Conservation (phyloP, 164 flowering plant species). For the Litsea cubeba region DNA sequence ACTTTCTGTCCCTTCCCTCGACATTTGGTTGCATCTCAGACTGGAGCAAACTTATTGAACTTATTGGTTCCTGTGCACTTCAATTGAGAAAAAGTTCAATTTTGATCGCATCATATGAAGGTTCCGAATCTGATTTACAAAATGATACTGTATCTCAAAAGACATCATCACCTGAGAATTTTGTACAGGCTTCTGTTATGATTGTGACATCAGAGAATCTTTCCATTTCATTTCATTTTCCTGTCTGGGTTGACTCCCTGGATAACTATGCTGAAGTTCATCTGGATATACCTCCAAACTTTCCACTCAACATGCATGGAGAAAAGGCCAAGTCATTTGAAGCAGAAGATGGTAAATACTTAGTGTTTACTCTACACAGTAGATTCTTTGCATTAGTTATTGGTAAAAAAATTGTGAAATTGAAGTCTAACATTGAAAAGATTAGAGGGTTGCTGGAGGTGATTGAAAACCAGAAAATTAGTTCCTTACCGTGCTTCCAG, state of each 20-base stretch:
- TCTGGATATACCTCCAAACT: not conserved
- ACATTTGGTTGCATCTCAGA: constrained; percentile 67
- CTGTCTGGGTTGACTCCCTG: constrained; percentile 27
- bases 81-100: constrained; percentile 13
- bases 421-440: constrained; percentile 42
- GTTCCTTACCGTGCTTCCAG: constrained; percentile 61
- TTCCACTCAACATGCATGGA: constrained; percentile 17
- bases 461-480: constrained; percentile 24
- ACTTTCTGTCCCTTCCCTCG: constrained; percentile 48
- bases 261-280: constrained; percentile 13
- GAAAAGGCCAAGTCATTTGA: constrained; percentile 10
- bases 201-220: constrained; percentile 43
- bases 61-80: constrained; percentile 25
- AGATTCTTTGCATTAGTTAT: constrained; percentile 38
- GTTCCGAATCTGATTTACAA: constrained; percentile 10
- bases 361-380: constrained; percentile 38
- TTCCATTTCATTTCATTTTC: constrained; percentile 48
- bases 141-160: constrained; percentile 11
- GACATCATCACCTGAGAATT: constrained; percentile 13
- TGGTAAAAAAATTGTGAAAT: constrained; percentile 20
- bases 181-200: constrained; percentile 15
- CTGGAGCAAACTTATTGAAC: constrained; percentile 53
- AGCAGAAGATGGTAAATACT: constrained; percentile 25
- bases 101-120: constrained; percentile 13
- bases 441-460: constrained; percentile 34